Percentiles rank a stretch among this genome's conserved stretches.
phyloP scores from a whole-genome alignment of 2,329 filamentous ascomycete species.

The Fusarium xylarioides region DNA sequence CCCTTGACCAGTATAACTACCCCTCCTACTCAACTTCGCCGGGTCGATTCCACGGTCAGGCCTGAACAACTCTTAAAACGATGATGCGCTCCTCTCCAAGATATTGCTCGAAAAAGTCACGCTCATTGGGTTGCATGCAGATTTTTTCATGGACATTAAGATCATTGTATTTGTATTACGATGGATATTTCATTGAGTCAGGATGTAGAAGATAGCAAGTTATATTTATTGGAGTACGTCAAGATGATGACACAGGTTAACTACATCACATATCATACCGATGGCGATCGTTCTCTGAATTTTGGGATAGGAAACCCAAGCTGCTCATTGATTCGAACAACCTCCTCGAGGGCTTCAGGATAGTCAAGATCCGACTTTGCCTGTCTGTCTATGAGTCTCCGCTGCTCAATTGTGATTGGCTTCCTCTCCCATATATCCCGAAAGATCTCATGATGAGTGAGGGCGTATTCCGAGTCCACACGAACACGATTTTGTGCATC shows the following conservation, averaged over 20 bases:
- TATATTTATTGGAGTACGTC: neutral
- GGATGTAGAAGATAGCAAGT: neutral
- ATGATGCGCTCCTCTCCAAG: neutral
- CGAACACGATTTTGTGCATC: neutral
- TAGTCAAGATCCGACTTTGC: neutral
- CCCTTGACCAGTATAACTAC: neutral
- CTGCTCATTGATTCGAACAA: neutral
- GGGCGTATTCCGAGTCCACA: neutral
- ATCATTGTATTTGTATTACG: neutral
- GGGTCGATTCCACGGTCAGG: neutral
- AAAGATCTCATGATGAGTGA: neutral
- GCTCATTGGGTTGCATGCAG: neutral
- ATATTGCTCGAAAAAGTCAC: neutral
- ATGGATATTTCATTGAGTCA: neutral
- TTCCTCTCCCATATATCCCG: neutral
- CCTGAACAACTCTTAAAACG: neutral
- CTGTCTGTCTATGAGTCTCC: neutral
- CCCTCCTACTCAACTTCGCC: neutral
- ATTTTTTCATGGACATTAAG: neutral
- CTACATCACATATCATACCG: fast-evolving
- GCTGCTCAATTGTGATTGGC: neutral
- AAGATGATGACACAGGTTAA: too few species aligned
- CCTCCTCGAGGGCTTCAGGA: neutral
- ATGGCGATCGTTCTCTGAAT: neutral
- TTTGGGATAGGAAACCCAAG: neutral